These are phyloP conservation scores for Boletus fagicola DNA, from an alignment of 768 basidiomycete genomes.

Conservation along the genomic window DNA sequence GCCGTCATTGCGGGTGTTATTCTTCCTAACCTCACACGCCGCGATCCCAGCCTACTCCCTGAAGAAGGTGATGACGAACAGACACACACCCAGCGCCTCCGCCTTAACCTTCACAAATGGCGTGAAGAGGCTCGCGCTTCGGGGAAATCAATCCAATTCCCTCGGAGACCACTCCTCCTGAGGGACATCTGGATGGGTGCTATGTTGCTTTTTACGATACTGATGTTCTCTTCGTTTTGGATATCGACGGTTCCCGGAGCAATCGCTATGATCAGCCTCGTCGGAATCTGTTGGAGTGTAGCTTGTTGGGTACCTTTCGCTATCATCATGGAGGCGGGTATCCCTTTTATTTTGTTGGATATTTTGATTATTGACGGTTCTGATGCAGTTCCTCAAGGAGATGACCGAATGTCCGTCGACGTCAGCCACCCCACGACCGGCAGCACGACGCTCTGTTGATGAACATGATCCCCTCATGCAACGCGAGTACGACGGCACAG, in stretches of 20 bases:
- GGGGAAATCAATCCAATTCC: conserved; percentile 73
- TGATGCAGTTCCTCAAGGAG: conserved; percentile 68
- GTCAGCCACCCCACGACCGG: conserved; percentile 12
- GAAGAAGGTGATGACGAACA: conserved; percentile 69
- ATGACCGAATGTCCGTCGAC: conserved; percentile 41
- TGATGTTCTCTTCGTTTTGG: conserved; percentile 86
- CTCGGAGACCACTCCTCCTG: conserved; percentile 86
- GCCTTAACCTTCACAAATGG: conserved; percentile 75
- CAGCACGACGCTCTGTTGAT: conserved; percentile 34
- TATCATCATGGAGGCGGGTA: conserved; percentile 90
- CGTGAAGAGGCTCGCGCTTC: conserved; percentile 76
- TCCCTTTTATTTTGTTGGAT: conserved; percentile 40
- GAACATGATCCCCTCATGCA: conserved; percentile 56
- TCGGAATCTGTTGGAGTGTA: conserved; percentile 95
- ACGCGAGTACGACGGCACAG: conserved; percentile 44
- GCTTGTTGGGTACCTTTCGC: conserved; percentile 98
- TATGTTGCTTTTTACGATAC: conserved; percentile 70
- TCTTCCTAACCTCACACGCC: conserved; percentile 76
- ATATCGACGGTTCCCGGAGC: conserved; percentile 76
- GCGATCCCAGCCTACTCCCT: conserved; percentile 77
- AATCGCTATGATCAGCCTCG: conserved; percentile 74
- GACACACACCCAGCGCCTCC: conserved; percentile 67
- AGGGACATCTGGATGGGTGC: conserved; percentile 94
- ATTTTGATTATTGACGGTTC: conserved; percentile 1
- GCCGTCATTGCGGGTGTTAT: conserved; percentile 80